phyloP scores from a whole-genome alignment of 2,329 filamentous ascomycete genomes.

The Ophioceras dolichostomum region DNA sequence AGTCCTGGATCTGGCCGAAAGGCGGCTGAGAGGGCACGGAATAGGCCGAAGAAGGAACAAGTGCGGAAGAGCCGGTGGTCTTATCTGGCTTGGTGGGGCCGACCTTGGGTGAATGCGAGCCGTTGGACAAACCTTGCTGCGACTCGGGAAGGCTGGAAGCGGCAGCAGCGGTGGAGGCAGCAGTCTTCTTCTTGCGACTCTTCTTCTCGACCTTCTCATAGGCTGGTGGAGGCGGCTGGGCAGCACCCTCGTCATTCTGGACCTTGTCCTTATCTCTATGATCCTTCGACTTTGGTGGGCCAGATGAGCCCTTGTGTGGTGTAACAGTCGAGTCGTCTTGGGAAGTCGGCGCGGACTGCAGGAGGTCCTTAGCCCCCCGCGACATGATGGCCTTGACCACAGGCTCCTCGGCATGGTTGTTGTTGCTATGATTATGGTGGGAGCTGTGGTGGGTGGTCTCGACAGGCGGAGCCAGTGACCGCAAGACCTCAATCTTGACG shows the following conservation, averaged over 20 bases:
- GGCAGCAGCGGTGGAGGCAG: constrained; percentile 23
- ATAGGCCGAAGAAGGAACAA: constrained; percentile 17
- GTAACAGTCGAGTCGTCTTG: constrained; percentile 17
- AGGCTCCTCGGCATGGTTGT: not conserved
- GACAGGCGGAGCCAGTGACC: constrained; percentile 24
- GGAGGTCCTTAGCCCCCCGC: constrained; percentile 22
- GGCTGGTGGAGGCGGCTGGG: constrained; percentile 11
- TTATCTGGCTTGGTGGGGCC: constrained; percentile 19
- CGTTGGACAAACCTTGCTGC: constrained; percentile 30
- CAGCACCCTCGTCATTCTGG: constrained; percentile 34
- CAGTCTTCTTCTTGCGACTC: constrained; percentile 56
- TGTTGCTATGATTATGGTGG: constrained; percentile 7
- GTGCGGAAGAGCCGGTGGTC: constrained; percentile 15
- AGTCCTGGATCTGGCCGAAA: constrained; percentile 20
- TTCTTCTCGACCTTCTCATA: constrained; percentile 52
- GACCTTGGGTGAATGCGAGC: constrained; percentile 20
- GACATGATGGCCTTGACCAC: constrained; percentile 9
- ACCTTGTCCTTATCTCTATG: constrained; percentile 20
- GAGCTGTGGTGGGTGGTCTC: constrained; percentile 21
- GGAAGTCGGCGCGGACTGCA: constrained; percentile 13
- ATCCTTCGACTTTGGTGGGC: too few relatives aligned
- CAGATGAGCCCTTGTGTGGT: constrained; percentile 26
- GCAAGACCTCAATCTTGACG: constrained; percentile 63
- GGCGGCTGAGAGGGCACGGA: constrained; percentile 7
- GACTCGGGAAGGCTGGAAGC: constrained; percentile 26